Conservation (phyloP, 2,329 filamentous ascomycete species). For the Aspergillus tanneri region DNA sequence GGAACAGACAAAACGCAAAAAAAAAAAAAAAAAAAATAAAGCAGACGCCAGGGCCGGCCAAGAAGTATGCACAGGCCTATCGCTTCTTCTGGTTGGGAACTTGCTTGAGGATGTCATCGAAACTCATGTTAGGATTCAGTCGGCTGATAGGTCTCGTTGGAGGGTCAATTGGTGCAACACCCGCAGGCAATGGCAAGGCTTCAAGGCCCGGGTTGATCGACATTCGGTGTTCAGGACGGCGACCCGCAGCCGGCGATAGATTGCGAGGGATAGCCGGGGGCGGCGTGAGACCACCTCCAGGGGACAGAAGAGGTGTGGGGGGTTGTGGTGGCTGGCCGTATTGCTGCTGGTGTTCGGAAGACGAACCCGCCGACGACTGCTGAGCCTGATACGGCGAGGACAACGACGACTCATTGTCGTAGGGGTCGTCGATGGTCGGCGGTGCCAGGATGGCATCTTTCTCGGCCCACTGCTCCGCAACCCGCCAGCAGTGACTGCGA, state of each 20-base stretch:
- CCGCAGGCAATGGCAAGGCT: slow-evolving; percentile 44
- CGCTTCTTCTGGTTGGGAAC: slow-evolving; percentile 39
- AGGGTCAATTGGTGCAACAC: slow-evolving; percentile 43
- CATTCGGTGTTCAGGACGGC: slow-evolving; percentile 39
- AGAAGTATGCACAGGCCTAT: slow-evolving; percentile 12
- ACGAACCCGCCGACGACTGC: slow-evolving; percentile 39
- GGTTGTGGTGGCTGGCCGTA: slow-evolving; percentile 25
- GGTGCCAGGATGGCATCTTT: slow-evolving; percentile 37
- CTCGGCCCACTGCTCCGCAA: slow-evolving; percentile 61
- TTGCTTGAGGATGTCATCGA: slow-evolving; percentile 49
- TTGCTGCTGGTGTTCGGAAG: slow-evolving; percentile 27
- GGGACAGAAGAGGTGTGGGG: slow-evolving; percentile 31
- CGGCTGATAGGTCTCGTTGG: slow-evolving; percentile 40
- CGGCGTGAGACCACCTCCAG: slow-evolving; percentile 34
- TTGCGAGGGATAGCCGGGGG: slow-evolving; percentile 37
- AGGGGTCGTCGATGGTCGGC: slow-evolving; percentile 35
- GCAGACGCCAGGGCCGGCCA: slow-evolving; percentile 1
- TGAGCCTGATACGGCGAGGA: slow-evolving; percentile 40
- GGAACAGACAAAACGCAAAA: slow-evolving; percentile 3
- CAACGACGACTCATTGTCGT: slow-evolving; percentile 39
- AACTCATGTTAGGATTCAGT: slow-evolving; percentile 51
- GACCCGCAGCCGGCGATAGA: slow-evolving; percentile 31
- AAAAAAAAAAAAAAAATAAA: slow-evolving; percentile 13
- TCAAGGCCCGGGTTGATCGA: slow-evolving; percentile 48
- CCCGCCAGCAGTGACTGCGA: slow-evolving; percentile 67